A percentile compares a stretch with the other conserved stretches of the same genome.
Conservation (phyloP, 2,329 filamentous ascomycete species). For the Beauveria varroae region DNA sequence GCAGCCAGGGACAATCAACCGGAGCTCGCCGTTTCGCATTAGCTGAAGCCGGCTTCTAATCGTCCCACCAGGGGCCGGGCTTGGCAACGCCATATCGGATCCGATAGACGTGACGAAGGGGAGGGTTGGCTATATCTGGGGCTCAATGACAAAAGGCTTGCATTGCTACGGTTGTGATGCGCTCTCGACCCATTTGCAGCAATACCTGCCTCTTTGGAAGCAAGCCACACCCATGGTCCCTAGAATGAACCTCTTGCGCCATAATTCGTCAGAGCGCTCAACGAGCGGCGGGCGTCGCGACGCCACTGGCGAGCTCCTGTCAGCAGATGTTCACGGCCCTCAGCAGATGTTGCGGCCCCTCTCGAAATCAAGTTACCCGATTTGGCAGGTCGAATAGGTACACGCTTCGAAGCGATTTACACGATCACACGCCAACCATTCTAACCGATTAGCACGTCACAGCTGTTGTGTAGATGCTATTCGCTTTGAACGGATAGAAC, state of each 20-base stretch:
- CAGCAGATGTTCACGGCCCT: neutral
- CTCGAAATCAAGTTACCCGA: neutral
- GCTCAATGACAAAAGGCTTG: neutral
- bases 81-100: conserved; percentile 1
- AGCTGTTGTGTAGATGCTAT: neutral
- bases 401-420: neutral
- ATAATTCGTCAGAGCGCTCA: neutral
- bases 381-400: neutral
- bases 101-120: neutral
- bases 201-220: conserved; percentile 1
- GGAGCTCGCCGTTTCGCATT: neutral
- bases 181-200: neutral
- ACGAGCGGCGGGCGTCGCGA: neutral
- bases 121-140: neutral
- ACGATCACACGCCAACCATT: neutral
- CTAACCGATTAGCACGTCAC: conserved; percentile 1
- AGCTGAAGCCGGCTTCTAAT: neutral
- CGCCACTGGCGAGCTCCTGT: neutral
- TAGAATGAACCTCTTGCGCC: neutral
- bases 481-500: neutral
- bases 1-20: neutral
- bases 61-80: neutral
- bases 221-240: neutral
- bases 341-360: neutral
- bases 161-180: neutral